Conservation (phyloP, 768 basidiomycete species). For the Boletus tomentosulus region DNA sequence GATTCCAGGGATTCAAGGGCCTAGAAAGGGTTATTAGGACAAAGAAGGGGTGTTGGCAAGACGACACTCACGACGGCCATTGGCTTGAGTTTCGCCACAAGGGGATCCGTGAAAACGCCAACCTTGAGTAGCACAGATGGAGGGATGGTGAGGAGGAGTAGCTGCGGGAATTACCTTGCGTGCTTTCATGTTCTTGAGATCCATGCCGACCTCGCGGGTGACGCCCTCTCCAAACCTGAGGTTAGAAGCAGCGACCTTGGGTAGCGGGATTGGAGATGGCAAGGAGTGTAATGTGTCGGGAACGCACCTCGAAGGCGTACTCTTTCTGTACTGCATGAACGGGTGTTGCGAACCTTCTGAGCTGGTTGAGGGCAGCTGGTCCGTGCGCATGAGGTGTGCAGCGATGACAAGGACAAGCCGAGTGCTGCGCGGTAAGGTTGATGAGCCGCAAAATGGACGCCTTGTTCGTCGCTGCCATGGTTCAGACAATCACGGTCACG, state of each 20-base stretch:
- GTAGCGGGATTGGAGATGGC: background rate
- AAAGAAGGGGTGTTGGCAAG: background rate
- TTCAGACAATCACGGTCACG: background rate
- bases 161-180: conserved; percentile 54
- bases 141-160: conserved; percentile 1
- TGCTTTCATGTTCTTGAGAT: conserved; percentile 90
- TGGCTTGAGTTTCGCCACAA: conserved; percentile 73
- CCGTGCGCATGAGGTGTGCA: conserved; percentile 41
- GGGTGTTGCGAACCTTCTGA: conserved; percentile 76
- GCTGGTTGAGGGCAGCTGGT: conserved; percentile 51
- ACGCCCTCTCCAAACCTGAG: conserved; percentile 88
- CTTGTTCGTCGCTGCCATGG: conserved; percentile 48
- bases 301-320: conserved; percentile 81
- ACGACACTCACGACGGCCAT: conserved; percentile 68
- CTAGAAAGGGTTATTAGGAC: conserved; percentile 34
- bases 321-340: conserved; percentile 72
- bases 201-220: conserved; percentile 88
- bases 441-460: conserved; percentile 66
- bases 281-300: background rate
- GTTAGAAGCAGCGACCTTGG: conserved; percentile 80
- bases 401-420: conserved; percentile 77
- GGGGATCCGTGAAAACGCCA: conserved; percentile 90
- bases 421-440: conserved; percentile 61
- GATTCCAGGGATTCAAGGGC: conserved; percentile 76
- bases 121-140: conserved; percentile 49